Evolutionary conservation across 495 filamentous ascomycete genomes (phyloP).

Genomic region (Xylaria intraflava): DNA sequence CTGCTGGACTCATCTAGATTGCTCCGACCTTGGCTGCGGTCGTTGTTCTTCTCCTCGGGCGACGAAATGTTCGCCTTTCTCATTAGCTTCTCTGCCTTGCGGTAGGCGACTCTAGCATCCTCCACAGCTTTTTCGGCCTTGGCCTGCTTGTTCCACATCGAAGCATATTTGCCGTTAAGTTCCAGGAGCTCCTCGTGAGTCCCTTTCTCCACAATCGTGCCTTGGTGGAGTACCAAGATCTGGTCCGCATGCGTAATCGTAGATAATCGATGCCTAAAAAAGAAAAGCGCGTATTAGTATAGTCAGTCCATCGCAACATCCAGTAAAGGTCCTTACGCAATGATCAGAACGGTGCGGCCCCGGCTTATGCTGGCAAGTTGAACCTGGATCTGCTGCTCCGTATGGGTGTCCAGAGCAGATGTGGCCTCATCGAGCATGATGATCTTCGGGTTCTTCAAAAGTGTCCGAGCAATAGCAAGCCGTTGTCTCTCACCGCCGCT

Average conservation of each 20-base stretch:
- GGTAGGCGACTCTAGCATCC: conserved; percentile 54
- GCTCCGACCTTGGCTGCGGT: conserved; percentile 11
- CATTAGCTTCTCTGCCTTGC: conserved; percentile 50
- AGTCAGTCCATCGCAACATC: neutral
- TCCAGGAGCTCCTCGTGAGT: conserved; percentile 80
- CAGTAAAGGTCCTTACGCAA: conserved; percentile 41
- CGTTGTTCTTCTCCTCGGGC: conserved; percentile 17
- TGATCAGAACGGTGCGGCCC: conserved; percentile 71
- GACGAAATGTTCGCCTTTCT: conserved; percentile 37
- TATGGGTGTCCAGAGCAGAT: conserved; percentile 89
- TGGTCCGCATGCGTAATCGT: conserved; percentile 94
- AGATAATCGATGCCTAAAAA: conserved; percentile 67
- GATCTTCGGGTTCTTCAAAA: conserved; percentile 90
- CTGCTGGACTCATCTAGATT: conserved; percentile 27
- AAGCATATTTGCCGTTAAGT: conserved; percentile 70
- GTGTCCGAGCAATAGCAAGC: conserved; percentile 92
- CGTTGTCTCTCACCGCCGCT: conserved; percentile 96
- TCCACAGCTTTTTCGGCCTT: conserved; percentile 77
- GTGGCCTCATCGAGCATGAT: conserved; percentile 97
- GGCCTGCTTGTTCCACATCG: conserved; percentile 96
- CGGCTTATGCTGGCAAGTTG: conserved; percentile 72
- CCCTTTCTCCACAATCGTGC: conserved; percentile 75
- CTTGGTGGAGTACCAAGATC: conserved; percentile 85
- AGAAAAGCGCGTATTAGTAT: neutral
- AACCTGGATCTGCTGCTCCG: conserved; percentile 90